Evolutionary conservation across 306 rosid genomes (phyloP).

Genomic region (Quercus suber): DNA sequence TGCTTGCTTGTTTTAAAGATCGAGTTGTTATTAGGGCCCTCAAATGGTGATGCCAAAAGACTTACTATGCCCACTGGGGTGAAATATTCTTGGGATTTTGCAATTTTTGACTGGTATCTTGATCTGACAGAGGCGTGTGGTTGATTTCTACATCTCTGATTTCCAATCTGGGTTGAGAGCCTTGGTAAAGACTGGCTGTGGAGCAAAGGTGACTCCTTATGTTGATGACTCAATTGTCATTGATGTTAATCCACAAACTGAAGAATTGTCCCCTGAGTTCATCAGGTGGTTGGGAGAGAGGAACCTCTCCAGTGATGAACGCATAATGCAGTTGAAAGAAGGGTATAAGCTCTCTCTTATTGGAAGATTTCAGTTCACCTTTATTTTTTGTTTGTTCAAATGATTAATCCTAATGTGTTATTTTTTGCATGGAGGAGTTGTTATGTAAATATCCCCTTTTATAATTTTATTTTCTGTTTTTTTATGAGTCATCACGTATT

Average conservation of each 20-base stretch:
- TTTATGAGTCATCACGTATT: neutral
- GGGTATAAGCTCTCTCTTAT: slow-evolving; percentile 48
- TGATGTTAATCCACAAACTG: slow-evolving; percentile 63
- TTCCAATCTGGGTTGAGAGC: slow-evolving; percentile 99
- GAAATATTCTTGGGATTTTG: neutral
- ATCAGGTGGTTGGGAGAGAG: slow-evolving; percentile 85
- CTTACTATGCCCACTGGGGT: neutral
- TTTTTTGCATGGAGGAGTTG: neutral
- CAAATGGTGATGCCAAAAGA: neutral
- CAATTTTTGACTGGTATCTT: neutral
- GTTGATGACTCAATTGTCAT: slow-evolving; percentile 72
- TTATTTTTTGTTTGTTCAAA: neutral
- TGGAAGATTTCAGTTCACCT: neutral
- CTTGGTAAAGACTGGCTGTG: slow-evolving; percentile 90
- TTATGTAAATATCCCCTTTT: too few relatives aligned
- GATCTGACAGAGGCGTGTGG: slow-evolving; percentile 75
- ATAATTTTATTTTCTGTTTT: neutral
- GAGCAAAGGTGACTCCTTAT: slow-evolving; percentile 91
- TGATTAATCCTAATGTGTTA: neutral
- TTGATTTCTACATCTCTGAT: slow-evolving; percentile 98
- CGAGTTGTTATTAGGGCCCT: neutral
- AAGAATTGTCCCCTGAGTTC: slow-evolving; percentile 77
- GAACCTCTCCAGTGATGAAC: slow-evolving; percentile 85
- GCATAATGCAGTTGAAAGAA: slow-evolving; percentile 83
- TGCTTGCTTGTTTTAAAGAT: neutral